Conservation (phyloP, 352 stramenopile genomes). For the Saprolegnia parasitica region DNA sequence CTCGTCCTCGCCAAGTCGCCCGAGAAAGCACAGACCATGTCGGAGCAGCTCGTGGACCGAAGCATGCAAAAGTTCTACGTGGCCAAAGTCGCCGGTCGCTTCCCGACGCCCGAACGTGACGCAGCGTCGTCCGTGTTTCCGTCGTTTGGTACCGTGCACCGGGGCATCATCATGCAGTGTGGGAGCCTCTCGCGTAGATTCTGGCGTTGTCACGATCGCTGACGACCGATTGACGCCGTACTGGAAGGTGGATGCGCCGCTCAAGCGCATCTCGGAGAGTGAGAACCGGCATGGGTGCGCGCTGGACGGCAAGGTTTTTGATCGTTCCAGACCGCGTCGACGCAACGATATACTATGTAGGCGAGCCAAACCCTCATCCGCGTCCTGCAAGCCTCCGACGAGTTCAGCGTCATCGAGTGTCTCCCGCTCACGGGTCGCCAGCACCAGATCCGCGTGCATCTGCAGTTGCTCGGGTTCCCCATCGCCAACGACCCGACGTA, state of each 20-base stretch:
- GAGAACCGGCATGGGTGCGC: conserved; percentile 32
- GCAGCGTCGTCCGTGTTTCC: conserved; percentile 17
- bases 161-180: no score
- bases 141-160: background rate
- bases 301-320: conserved; percentile 9
- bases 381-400: conserved; percentile 28
- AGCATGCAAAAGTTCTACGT: conserved; percentile 54
- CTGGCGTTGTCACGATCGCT: background rate
- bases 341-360: conserved; percentile 30
- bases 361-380: conserved; percentile 41
- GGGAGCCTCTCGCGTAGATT: no score
- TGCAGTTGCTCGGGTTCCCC: conserved; percentile 28
- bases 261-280: conserved; percentile 32
- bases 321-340: no score
- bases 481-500: conserved; percentile 32
- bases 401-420: conserved; percentile 30
- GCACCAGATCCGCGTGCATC: conserved; percentile 32
- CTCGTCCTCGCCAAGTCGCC: conserved; percentile 20
- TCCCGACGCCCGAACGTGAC: conserved; percentile 32
- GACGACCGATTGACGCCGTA: conserved; percentile 23
- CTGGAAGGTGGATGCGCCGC: conserved; percentile 42
- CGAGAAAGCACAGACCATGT: conserved; percentile 10
- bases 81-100: conserved; percentile 42
- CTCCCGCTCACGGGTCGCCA: conserved; percentile 24
- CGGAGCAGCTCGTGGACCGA: conserved; percentile 37